Conservation (phyloP, 2,329 filamentous ascomycete species). For the Drechslera avenae region DNA sequence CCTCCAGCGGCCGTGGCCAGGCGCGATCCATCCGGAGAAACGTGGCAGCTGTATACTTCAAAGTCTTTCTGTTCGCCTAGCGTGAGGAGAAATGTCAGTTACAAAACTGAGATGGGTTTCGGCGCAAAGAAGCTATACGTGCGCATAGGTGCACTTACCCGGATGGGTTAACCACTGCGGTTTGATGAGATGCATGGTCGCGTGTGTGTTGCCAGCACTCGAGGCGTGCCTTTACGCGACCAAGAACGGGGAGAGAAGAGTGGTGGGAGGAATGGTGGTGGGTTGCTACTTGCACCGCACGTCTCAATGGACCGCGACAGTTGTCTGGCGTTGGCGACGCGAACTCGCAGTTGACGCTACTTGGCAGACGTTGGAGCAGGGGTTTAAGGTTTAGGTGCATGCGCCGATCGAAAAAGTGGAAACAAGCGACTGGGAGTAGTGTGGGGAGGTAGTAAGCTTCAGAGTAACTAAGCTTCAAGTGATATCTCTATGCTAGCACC, state of each 20-base stretch:
- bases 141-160: slow-evolving; percentile 58
- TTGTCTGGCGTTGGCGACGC: slow-evolving; percentile 39
- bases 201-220: slow-evolving; percentile 19
- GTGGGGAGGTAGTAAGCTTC: background rate
- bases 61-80: slow-evolving; percentile 95
- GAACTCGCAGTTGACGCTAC: slow-evolving; percentile 34
- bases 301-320: slow-evolving; percentile 33
- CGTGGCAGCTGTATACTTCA: slow-evolving; percentile 97
- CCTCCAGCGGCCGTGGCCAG: slow-evolving; percentile 93
- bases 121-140: slow-evolving; percentile 8
- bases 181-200: slow-evolving; percentile 73
- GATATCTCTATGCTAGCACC: background rate
- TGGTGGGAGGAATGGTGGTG: slow-evolving; percentile 11
- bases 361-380: slow-evolving; percentile 35
- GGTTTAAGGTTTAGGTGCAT: slow-evolving; percentile 43
- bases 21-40: slow-evolving; percentile 90
- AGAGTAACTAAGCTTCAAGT: background rate
- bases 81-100: slow-evolving; percentile 24
- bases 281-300: slow-evolving; percentile 25
- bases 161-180: slow-evolving; percentile 95
- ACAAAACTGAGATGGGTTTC: background rate
- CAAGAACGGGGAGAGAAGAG: slow-evolving; percentile 19
- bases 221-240: slow-evolving; percentile 36
- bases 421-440: slow-evolving; percentile 2
- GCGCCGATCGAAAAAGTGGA: slow-evolving; percentile 30